Conservation (phyloP, 192 early-diverging fungal species). For the Coemansia sp. region DNA sequence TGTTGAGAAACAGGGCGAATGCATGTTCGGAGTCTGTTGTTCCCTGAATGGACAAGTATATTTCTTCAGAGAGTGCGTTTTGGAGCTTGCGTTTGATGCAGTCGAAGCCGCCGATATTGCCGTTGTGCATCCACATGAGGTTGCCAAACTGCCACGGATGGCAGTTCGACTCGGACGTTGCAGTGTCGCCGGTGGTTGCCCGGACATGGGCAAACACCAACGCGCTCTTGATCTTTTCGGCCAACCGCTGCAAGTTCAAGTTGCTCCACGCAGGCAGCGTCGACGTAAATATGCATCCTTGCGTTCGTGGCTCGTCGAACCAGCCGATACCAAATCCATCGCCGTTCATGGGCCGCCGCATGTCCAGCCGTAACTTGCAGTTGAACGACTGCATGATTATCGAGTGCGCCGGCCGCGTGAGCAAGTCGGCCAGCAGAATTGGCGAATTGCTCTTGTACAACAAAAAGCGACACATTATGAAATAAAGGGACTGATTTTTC, state of each 20-base stretch:
- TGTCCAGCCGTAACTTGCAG: conserved; percentile 67
- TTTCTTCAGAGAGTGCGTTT: conserved; percentile 62
- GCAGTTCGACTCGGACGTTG: conserved; percentile 75
- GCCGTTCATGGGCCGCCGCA: conserved; percentile 66
- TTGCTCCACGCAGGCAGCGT: conserved; percentile 84
- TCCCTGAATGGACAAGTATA: conserved; percentile 71
- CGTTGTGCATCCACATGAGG: conserved; percentile 86
- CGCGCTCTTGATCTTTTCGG: conserved; percentile 71
- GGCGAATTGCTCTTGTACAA: conserved; percentile 77
- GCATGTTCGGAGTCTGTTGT: conserved; percentile 81
- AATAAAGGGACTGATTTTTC: neutral
- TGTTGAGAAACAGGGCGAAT: conserved; percentile 75
- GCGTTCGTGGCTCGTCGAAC: conserved; percentile 65
- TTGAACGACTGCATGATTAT: conserved; percentile 82
- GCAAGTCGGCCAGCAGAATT: conserved; percentile 69
- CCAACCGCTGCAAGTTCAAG: conserved; percentile 68
- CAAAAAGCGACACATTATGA: conserved; percentile 55
- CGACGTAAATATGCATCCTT: conserved; percentile 76
- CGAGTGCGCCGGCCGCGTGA: conserved; percentile 73
- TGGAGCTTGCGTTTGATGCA: conserved; percentile 70
- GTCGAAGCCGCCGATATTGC: conserved; percentile 64
- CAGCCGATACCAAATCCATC: conserved; percentile 80
- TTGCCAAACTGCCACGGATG: conserved; percentile 64
- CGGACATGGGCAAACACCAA: conserved; percentile 80
- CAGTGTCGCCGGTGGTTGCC: conserved; percentile 69